A percentile compares a stretch with the other conserved stretches of the same genome.
These are phyloP conservation scores for Pistacia vera DNA, from an alignment of 345 rosid genomes.

Conservation along the genomic window DNA sequence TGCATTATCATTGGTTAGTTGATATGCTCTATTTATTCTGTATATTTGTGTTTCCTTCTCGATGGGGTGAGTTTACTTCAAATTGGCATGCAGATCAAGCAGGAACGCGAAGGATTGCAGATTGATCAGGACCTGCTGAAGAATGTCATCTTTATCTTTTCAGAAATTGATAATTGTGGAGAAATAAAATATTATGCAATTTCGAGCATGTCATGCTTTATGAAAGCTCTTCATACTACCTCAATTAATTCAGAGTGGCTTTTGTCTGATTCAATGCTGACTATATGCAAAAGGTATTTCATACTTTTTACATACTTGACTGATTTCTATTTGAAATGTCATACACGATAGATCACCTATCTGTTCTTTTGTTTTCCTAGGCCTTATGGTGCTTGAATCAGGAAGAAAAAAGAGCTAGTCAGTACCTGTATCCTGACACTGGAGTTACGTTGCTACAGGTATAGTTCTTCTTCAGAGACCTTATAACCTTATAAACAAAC, in stretches of 20 bases:
- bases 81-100: constrained; percentile 25
- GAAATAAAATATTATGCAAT: constrained; percentile 21
- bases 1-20: constrained; percentile 24
- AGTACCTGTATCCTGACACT: constrained; percentile 17
- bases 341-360: not conserved
- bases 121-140: constrained; percentile 23
- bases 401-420: constrained; percentile 29
- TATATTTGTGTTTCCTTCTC: not conserved
- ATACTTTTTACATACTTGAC: not conserved
- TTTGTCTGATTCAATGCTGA: constrained; percentile 18
- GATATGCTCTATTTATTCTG: not conserved
- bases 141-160: constrained; percentile 18
- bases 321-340: not conserved
- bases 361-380: constrained; percentile 18
- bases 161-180: constrained; percentile 17
- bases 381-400: constrained; percentile 30
- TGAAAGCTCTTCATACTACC: constrained; percentile 24
- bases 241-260: constrained; percentile 29
- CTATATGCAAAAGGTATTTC: constrained; percentile 28
- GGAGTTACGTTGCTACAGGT: constrained; percentile 27
- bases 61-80: not conserved
- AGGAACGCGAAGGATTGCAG: constrained; percentile 28
- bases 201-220: constrained; percentile 30
- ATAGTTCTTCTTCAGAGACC: not conserved
- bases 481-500: not conserved